These are phyloP conservation scores for Aspergillus luchuensis DNA, from an alignment of 2,329 filamentous ascomycete genomes.

Conservation along the genomic window DNA sequence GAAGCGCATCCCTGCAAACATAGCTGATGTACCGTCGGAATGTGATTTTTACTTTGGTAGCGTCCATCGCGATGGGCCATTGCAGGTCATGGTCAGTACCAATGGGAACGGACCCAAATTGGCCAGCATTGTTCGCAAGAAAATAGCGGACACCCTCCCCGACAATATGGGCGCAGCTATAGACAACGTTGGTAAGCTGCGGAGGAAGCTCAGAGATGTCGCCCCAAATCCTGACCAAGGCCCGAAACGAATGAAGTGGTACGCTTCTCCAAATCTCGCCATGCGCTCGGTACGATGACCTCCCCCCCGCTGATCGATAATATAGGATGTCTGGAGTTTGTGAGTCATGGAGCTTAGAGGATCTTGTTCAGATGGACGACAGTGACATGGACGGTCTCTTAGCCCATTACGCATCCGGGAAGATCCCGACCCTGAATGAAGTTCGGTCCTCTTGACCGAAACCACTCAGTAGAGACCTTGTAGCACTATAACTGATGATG, in stretches of 20 bases:
- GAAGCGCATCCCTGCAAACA: conserved; percentile 82
- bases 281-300: background rate
- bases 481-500: background rate
- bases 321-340: conserved; percentile 87
- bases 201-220: conserved; percentile 74
- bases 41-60: conserved; percentile 99
- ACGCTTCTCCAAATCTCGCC: conserved; percentile 27
- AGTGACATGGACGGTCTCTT: conserved; percentile 84
- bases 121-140: conserved; percentile 79
- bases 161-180: conserved; percentile 82
- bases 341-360: conserved; percentile 80
- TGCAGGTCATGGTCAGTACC: conserved; percentile 98
- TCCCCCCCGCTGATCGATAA: background rate
- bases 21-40: conserved; percentile 93
- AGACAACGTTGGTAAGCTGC: conserved; percentile 75
- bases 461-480: background rate
- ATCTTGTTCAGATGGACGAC: conserved; percentile 79
- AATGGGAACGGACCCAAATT: conserved; percentile 94
- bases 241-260: conserved; percentile 89
- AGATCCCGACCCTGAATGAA: conserved; percentile 41
- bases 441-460: conserved; percentile 26
- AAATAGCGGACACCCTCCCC: conserved; percentile 77
- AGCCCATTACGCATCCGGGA: conserved; percentile 62
- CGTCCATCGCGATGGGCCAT: conserved; percentile 87
- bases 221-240: conserved; percentile 74